Evolutionary conservation across 352 stramenopile genomes (phyloP), one percentile per base, ranked within the genome.

Genomic region (Globisporangium nodosum): DNA sequence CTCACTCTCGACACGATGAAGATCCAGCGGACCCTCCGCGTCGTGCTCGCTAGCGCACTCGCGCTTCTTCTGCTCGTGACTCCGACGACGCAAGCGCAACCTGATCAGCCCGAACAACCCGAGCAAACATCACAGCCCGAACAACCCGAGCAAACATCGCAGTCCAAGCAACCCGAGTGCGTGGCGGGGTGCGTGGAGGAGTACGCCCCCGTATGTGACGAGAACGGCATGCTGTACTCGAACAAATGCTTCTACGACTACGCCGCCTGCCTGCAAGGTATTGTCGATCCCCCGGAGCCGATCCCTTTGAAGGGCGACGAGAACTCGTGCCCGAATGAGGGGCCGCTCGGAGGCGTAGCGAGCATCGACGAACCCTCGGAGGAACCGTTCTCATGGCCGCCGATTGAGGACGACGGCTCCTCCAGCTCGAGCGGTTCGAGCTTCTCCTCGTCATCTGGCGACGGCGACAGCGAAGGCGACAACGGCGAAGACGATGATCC

Each of bases 131-230:
- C 46, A 45, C 33, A 30, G 45, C 8, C 15, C 18, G 1, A 27
- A 27, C 11, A 11, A 16, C 21, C 49, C 31, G 11, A 33, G 43
- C 33, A 18, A 37, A 20, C 21, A 11, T 27, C 46, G 52, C 33
- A 30, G 45, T 4, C 15, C 18, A 3, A 27, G 2, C 11, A 11
- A 16, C 21, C 49, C 31, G 11, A 33, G 43, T 52, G 40, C 11
- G 5, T 5, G 16, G 18, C 20, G 13, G 33, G 16, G 11, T 58
- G n/a, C 39, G 3, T 40, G 27, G 11, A 20, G 2, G 27, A 52
- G 6, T 46, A 46, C n/a, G 24, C 12, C 20, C 54, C 58, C 5
- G 66, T 73, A 24, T 73, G 66, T 24, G 63, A 59, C 30, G 54
- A 43, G 13, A 49, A 71, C 21, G 49, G 52, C 16, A 13, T 31